Percentiles rank a stretch among this genome's conserved stretches.
These are phyloP conservation scores for Hortaea werneckii DNA, from an alignment of 2,329 filamentous ascomycete genomes.

Conservation along the genomic window DNA sequence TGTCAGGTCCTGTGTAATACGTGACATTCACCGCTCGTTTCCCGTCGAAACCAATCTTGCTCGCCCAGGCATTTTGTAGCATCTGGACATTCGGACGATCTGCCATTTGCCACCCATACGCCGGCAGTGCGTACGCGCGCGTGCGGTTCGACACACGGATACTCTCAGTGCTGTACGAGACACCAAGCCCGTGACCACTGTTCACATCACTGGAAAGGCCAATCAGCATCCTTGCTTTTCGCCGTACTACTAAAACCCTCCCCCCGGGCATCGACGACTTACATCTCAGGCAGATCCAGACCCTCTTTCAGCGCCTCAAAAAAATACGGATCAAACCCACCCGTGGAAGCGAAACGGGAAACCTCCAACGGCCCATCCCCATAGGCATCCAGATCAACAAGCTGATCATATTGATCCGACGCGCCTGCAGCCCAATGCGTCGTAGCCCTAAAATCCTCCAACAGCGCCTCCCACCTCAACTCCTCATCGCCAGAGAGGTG, in stretches of 20 bases:
- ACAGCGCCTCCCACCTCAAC: constrained; percentile 46
- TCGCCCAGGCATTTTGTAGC: neutral
- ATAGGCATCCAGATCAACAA: constrained; percentile 29
- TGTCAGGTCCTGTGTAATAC: neutral
- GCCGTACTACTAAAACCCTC: no score
- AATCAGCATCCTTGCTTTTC: no score
- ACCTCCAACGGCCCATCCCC: neutral
- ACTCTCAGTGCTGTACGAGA: neutral
- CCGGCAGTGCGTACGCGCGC: neutral
- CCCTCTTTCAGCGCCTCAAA: neutral
- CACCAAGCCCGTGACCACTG: neutral
- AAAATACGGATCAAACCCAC: neutral
- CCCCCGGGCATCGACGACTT: constrained; percentile 16
- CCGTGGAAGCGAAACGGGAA: neutral
- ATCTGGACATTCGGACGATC: neutral
- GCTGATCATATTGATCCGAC: constrained; percentile 41
- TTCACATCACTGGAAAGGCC: neutral
- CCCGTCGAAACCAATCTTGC: neutral
- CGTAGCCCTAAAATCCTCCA: constrained; percentile 27
- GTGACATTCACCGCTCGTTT: neutral
- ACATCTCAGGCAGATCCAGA: constrained; percentile 14
- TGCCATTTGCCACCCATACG: neutral
- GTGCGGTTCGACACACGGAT: constrained; percentile 13
- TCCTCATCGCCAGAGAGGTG: constrained; percentile 45
- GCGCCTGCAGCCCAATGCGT: constrained; percentile 32